phyloP scores from a whole-genome alignment of 345 rosid genomes.

The Euclidium syriacum region DNA sequence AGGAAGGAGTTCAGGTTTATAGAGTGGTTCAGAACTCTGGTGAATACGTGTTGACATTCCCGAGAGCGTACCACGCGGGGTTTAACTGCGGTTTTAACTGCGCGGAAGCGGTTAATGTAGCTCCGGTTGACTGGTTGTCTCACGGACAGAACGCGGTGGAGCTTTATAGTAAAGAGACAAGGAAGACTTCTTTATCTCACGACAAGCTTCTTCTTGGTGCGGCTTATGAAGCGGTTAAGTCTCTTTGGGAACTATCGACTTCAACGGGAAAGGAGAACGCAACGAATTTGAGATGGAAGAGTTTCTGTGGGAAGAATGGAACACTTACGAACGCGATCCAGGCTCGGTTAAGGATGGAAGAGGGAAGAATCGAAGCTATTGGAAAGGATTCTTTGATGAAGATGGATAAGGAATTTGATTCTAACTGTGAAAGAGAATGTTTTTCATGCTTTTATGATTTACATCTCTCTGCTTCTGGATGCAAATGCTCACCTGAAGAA shows the following conservation, averaged over 20 bases:
- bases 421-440: slow-evolving; percentile 69
- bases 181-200: slow-evolving; percentile 88
- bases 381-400: slow-evolving; percentile 39
- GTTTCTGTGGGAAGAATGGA: slow-evolving; percentile 81
- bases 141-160: slow-evolving; percentile 95
- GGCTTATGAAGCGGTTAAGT: slow-evolving; percentile 56
- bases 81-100: slow-evolving; percentile 99
- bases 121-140: slow-evolving; percentile 93
- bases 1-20: slow-evolving; percentile 75
- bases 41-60: slow-evolving; percentile 89
- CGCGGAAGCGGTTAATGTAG: slow-evolving; percentile 98
- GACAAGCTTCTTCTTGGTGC: slow-evolving; percentile 82
- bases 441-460: slow-evolving; percentile 81
- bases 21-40: slow-evolving; percentile 74
- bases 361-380: slow-evolving; percentile 45
- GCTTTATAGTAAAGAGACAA: slow-evolving; percentile 67
- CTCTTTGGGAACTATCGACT: slow-evolving; percentile 51
- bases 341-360: slow-evolving; percentile 71
- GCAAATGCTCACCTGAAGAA: slow-evolving; percentile 70
- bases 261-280: slow-evolving; percentile 45
- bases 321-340: slow-evolving; percentile 69
- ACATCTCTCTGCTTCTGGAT: slow-evolving; percentile 73
- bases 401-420: slow-evolving; percentile 60
- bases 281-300: slow-evolving; percentile 57
- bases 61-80: slow-evolving; percentile 98